These are phyloP conservation scores for Eurotiales sp. DNA, from an alignment of 2,329 filamentous ascomycete species.

Conservation along the genomic window DNA sequence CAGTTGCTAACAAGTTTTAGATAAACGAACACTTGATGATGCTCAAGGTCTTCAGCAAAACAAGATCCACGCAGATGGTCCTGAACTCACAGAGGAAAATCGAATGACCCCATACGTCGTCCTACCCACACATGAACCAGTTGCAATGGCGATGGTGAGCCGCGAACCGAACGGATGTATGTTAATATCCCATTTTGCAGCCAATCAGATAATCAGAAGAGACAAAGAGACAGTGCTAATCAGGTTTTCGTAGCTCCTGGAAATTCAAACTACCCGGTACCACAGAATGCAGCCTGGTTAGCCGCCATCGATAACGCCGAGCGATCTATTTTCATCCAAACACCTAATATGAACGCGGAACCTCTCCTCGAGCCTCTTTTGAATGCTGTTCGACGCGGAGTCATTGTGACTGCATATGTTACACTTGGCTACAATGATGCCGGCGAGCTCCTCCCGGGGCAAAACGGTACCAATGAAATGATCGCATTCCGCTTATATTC, in stretches of 20 bases:
- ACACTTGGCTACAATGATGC: constrained; percentile 77
- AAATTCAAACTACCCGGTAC: constrained; percentile 58
- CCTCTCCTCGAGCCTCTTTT: constrained; percentile 62
- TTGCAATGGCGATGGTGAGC: constrained; percentile 70
- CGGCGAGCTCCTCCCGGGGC: constrained; percentile 70
- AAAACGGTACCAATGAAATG: constrained; percentile 74
- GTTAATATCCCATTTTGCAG: constrained; percentile 12
- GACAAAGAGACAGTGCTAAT: neutral
- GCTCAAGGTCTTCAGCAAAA: constrained; percentile 30
- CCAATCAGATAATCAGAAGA: neutral
- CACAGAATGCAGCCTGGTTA: constrained; percentile 73
- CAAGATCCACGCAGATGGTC: constrained; percentile 53
- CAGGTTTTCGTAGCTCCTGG: constrained; percentile 44
- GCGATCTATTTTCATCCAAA: constrained; percentile 69
- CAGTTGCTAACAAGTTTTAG: neutral
- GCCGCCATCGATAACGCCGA: constrained; percentile 64
- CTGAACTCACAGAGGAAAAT: constrained; percentile 50
- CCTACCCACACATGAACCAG: constrained; percentile 50
- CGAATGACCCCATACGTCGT: constrained; percentile 66
- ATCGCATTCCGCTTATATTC: constrained; percentile 58
- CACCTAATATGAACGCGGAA: constrained; percentile 70
- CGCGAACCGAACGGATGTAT: constrained; percentile 60
- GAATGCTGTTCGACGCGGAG: constrained; percentile 62
- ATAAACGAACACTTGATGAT: constrained; percentile 4
- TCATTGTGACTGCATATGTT: constrained; percentile 66